These are phyloP conservation scores for Coniochaeta ligniaria DNA, from an alignment of 2,329 filamentous ascomycete genomes.

Conservation along the genomic window DNA sequence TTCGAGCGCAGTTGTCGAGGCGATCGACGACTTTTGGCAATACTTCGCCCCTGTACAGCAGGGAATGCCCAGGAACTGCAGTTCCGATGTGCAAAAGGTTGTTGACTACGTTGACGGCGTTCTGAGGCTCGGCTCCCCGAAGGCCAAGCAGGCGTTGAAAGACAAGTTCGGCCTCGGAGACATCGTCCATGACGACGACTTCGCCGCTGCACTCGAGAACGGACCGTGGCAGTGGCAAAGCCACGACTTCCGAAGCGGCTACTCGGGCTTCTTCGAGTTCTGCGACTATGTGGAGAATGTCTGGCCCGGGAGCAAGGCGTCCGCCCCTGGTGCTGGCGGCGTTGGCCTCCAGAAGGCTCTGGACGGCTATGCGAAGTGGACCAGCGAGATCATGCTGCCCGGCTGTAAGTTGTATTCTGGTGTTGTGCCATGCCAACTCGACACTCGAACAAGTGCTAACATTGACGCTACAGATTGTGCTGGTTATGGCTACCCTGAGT, in stretches of 20 bases:
- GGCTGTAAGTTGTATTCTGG: conserved; percentile 20
- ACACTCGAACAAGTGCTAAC: neutral
- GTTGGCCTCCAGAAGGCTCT: conserved; percentile 45
- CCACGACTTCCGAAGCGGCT: conserved; percentile 21
- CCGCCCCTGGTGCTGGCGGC: conserved; percentile 38
- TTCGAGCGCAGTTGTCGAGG: conserved; percentile 47
- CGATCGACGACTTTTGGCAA: conserved; percentile 44
- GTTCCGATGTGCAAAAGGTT: conserved; percentile 40
- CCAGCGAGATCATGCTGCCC: conserved; percentile 32
- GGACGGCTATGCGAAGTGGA: conserved; percentile 42
- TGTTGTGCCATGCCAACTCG: neutral
- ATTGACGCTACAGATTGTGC: neutral
- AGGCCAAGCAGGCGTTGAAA: conserved; percentile 37
- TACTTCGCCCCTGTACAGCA: conserved; percentile 47
- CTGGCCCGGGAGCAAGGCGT: conserved; percentile 29
- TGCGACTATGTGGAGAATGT: conserved; percentile 42
- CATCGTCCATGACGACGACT: conserved; percentile 35
- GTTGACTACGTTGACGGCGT: conserved; percentile 43
- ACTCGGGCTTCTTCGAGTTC: conserved; percentile 40
- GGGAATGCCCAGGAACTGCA: conserved; percentile 51
- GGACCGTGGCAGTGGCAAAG: conserved; percentile 53
- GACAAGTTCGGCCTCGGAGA: conserved; percentile 39
- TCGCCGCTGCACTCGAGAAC: conserved; percentile 40
- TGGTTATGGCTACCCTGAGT: conserved; percentile 33
- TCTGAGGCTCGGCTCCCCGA: conserved; percentile 27